Percentiles rank a stretch among this genome's conserved stretches.
Conservation (phyloP, 805 yeast genomes). For the Barnettozyma vustinii region DNA sequence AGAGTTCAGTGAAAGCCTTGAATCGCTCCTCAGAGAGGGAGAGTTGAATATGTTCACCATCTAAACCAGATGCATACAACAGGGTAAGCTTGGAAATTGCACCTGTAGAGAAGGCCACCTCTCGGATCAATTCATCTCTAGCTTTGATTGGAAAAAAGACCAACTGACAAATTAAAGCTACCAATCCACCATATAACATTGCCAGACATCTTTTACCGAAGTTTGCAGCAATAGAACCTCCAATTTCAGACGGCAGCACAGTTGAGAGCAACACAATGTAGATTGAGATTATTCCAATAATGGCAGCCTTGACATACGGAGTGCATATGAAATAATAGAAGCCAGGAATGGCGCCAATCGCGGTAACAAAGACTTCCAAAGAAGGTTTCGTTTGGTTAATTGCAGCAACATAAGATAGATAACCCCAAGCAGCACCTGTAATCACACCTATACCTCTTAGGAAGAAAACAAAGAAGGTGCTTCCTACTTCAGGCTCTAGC, state of each 20-base stretch:
- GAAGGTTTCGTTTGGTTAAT: slow-evolving; percentile 34
- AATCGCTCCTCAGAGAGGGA: slow-evolving; percentile 28
- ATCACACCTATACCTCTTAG: slow-evolving; percentile 43
- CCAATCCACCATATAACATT: slow-evolving; percentile 44
- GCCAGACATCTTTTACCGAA: slow-evolving; percentile 48
- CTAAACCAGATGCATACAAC: slow-evolving; percentile 35
- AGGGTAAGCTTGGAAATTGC: slow-evolving; percentile 35
- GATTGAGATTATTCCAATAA: slow-evolving; percentile 42
- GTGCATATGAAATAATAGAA: slow-evolving; percentile 40
- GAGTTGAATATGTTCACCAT: slow-evolving; percentile 27
- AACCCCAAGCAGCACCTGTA: slow-evolving; percentile 45
- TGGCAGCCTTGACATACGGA: slow-evolving; percentile 46
- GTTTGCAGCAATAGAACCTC: slow-evolving; percentile 37
- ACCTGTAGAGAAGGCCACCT: slow-evolving; percentile 36
- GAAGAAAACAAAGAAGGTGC: slow-evolving; percentile 42
- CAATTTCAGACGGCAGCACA: slow-evolving; percentile 31
- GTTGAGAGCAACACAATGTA: slow-evolving; percentile 44
- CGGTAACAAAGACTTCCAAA: slow-evolving; percentile 37
- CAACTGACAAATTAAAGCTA: slow-evolving; percentile 41
- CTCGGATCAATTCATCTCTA: slow-evolving; percentile 37
- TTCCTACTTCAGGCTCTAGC: slow-evolving; percentile 46
- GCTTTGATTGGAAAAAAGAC: slow-evolving; percentile 43
- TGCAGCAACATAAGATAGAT: slow-evolving; percentile 41
- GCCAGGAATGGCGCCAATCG: slow-evolving; percentile 41
- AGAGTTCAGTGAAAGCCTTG: slow-evolving; percentile 27